phyloP scores from a whole-genome alignment of 169 alveolate species.

The Cryptosporidium ubiquitum region DNA sequence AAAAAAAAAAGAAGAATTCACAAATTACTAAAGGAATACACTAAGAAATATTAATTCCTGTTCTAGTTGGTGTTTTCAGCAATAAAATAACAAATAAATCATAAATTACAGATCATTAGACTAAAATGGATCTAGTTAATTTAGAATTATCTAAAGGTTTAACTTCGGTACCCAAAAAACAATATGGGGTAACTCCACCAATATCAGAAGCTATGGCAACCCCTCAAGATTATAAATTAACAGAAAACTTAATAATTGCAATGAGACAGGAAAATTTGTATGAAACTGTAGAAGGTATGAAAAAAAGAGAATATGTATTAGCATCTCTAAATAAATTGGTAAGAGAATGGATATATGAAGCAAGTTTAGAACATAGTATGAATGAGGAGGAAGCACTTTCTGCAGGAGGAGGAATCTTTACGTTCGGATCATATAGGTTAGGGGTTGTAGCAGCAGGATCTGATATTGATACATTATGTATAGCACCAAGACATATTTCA shows the following conservation, averaged over 20 bases:
- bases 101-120: neutral
- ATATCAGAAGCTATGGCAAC: slow-evolving; percentile 77
- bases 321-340: slow-evolving; percentile 89
- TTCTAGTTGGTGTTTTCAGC: too few species aligned
- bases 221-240: slow-evolving; percentile 83
- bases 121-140: slow-evolving; percentile 55
- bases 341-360: slow-evolving; percentile 88
- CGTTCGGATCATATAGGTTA: slow-evolving; percentile 96
- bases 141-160: slow-evolving; percentile 41
- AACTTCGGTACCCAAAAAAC: slow-evolving; percentile 32
- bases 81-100: too few species aligned
- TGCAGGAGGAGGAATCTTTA: slow-evolving; percentile 92
- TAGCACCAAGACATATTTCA: slow-evolving; percentile 95
- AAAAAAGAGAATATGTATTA: slow-evolving; percentile 88
- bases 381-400: slow-evolving; percentile 88
- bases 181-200: slow-evolving; percentile 68
- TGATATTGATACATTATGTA: slow-evolving; percentile 97
- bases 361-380: slow-evolving; percentile 85
- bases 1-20: too few species aligned
- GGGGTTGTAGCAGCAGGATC: slow-evolving; percentile 98
- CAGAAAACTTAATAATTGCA: slow-evolving; percentile 82
- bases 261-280: slow-evolving; percentile 84
- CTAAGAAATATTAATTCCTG: too few species aligned
- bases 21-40: neutral
- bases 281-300: slow-evolving; percentile 90